Evolutionary conservation across 2,329 filamentous ascomycete genomes (phyloP), one percentile per base, ranked within the genome.

Genomic region (Ascochyta pisi): DNA sequence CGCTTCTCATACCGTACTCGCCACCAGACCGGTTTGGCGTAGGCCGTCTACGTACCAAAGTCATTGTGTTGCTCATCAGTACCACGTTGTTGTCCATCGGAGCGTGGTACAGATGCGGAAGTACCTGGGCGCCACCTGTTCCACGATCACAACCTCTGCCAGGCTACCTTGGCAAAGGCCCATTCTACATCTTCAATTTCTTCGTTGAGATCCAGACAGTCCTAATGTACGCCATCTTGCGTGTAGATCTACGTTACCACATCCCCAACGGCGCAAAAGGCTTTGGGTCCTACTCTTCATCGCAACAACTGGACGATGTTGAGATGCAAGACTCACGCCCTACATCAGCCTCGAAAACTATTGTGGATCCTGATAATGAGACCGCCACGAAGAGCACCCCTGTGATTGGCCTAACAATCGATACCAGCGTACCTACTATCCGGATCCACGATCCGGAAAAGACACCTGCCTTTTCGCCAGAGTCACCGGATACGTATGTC

Each of bases 171-270:
- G 79, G 79, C 67, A 90, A 88, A 71, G 84, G 86, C 1, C 86
- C 84, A 66, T 96, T 92, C 79, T 96, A 95, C 78, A 77, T 86
- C 69, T 90, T 95, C 79, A 90, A 91, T 77, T 96, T 90, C 69
- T 79, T 78, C 15, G 80, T 93, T 34, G 92, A 96, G 75, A 78
- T 93, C 37, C 69, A 89, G 23, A 86, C 92, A 34, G 82, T 94
- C 4, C 83, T 82, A 49, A 77, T 87, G 8, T 94, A 90, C 75
- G 82, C 87, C 0, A 68, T 89, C 15, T 75, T 83, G 19, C 83
- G 92, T 29, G 86, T 95, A 58, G 92, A 96, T 72, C 81, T 82
- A 58, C 84, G 90, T 38, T 96, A 94, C 78, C 83, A 89, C 69
- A 78, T 95, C 23, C 90, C 90, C 1, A 79, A 95, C 70, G 88